Percentiles rank a stretch among this genome's conserved stretches.
phyloP scores from a whole-genome alignment of 78 protist genomes.

The Dictyostelium capitatum region DNA sequence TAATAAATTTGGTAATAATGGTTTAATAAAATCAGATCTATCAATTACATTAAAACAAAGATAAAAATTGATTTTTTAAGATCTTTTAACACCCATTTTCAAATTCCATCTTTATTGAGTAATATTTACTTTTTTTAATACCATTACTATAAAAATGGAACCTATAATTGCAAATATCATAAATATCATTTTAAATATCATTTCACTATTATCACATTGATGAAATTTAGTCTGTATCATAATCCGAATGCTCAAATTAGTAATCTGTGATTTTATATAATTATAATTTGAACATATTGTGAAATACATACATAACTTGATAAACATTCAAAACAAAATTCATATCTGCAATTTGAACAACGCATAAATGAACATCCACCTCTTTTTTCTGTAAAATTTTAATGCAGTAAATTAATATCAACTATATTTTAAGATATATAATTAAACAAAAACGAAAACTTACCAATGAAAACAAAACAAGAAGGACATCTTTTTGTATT shows the following conservation, averaged over 20 bases:
- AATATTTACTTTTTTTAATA: background rate
- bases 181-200: background rate
- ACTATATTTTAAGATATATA: no score
- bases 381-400: conserved; percentile 4
- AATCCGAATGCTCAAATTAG: no score
- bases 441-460: background rate
- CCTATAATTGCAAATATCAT: background rate
- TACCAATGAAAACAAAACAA: conserved; percentile 11
- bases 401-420: no score
- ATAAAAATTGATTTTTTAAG: no score
- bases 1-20: no score
- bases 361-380: conserved; percentile 18
- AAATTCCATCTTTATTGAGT: no score
- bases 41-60: no score
- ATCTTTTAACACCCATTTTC: no score
- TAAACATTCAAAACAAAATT: conserved; percentile 22
- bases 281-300: background rate
- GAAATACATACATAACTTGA: background rate
- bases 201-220: conserved; percentile 8
- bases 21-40: no score
- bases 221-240: background rate
- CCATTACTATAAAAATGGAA: background rate
- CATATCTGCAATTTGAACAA: conserved; percentile 2
- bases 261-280: background rate
- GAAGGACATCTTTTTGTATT: conserved; percentile 18